Conservation (phyloP, 352 stramenopile genomes). For the Albugo candida region DNA sequence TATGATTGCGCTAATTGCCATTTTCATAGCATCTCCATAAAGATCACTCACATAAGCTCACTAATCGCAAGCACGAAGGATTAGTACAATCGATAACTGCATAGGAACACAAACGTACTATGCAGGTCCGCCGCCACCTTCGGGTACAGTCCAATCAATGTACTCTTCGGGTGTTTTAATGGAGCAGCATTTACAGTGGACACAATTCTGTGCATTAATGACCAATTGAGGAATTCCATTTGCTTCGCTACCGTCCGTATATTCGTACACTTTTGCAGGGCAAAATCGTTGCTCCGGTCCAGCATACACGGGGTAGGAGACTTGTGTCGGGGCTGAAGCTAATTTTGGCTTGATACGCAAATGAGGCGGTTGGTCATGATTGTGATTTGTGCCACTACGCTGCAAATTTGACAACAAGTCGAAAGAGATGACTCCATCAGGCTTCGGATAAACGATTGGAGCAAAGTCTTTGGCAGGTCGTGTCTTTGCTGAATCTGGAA, state of each 20-base stretch:
- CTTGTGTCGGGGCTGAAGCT: conserved; percentile 64
- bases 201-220: conserved; percentile 99
- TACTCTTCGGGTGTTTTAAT: conserved; percentile 99
- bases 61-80: too few relatives aligned
- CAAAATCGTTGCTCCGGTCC: conserved; percentile 96
- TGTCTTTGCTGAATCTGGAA: conserved; percentile 84
- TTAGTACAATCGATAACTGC: neutral
- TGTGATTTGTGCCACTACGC: conserved; percentile 94
- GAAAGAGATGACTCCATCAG: conserved; percentile 94
- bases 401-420: conserved; percentile 97
- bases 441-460: conserved; percentile 91
- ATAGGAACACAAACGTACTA: conserved; percentile 87
- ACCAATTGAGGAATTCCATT: conserved; percentile 84
- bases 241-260: conserved; percentile 83
- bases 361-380: conserved; percentile 95
- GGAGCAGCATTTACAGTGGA: conserved; percentile 99
- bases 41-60: too few relatives aligned
- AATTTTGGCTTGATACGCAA: conserved; percentile 89
- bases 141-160: conserved; percentile 98
- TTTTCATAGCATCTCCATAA: too few relatives aligned
- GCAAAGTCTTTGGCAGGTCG: conserved; percentile 76
- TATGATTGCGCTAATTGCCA: too few relatives aligned
- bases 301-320: conserved; percentile 85
- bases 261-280: conserved; percentile 97
- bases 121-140: conserved; percentile 92